Evolutionary conservation across 768 basidiomycete genomes (phyloP).

Genomic region (Kwoniella europaea): DNA sequence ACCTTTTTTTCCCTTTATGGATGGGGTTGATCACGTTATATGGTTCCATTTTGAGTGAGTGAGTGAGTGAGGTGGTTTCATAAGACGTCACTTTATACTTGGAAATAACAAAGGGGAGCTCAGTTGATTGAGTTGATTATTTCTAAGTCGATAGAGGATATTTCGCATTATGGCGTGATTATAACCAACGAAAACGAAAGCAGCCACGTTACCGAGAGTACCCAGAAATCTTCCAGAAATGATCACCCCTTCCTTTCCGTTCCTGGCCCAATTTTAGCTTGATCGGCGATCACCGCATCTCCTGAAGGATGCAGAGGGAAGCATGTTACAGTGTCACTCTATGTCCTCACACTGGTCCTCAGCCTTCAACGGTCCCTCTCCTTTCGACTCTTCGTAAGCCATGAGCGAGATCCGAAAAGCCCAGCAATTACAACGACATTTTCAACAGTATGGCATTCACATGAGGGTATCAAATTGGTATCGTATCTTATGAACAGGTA

Average conservation of each 20-base stretch:
- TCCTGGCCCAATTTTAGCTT: no score
- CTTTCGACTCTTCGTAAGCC: background rate
- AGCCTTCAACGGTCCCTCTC: background rate
- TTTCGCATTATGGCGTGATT: background rate
- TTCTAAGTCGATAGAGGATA: background rate
- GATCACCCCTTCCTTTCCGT: no score
- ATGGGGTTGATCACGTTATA: background rate
- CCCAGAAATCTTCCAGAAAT: no score
- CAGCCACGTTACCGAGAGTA: no score
- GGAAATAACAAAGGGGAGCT: background rate
- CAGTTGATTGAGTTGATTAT: no score
- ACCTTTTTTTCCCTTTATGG: background rate
- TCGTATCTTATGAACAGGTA: no score
- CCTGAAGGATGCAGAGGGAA: no score
- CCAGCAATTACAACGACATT: no score
- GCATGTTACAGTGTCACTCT: no score
- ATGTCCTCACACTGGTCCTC: no score
- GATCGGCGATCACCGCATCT: no score
- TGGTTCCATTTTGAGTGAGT: background rate
- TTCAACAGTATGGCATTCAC: background rate
- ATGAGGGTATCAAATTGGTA: background rate
- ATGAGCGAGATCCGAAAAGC: no score
- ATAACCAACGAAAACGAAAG: background rate
- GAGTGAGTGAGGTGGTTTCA: background rate
- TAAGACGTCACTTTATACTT: background rate